Percentiles rank a stretch among this genome's conserved stretches.
These are phyloP conservation scores for Stachybotrys chartarum DNA, from an alignment of 2,329 filamentous ascomycete species.

Conservation along the genomic window DNA sequence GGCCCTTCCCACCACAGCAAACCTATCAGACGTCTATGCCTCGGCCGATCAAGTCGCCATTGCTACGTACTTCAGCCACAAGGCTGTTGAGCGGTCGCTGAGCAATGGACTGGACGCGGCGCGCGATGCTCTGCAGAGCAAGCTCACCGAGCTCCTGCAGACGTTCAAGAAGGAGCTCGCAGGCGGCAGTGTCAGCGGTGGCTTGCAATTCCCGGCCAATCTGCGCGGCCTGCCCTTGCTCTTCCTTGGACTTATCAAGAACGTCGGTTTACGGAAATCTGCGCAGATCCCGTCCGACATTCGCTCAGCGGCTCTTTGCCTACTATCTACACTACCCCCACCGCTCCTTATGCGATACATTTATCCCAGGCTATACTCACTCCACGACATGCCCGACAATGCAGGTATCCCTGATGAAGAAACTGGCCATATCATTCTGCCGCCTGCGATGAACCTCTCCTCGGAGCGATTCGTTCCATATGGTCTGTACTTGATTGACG, in stretches of 20 bases:
- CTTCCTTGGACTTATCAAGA: constrained; percentile 93
- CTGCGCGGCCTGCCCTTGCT: constrained; percentile 80
- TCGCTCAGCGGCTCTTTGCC: constrained; percentile 83
- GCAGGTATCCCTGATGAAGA: constrained; percentile 78
- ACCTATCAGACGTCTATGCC: constrained; percentile 83
- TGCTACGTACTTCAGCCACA: constrained; percentile 91
- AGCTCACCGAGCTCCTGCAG: constrained; percentile 84
- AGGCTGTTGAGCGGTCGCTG: constrained; percentile 86
- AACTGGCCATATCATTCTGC: constrained; percentile 84
- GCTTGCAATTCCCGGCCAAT: constrained; percentile 90
- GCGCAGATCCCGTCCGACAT: constrained; percentile 92
- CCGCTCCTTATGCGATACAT: constrained; percentile 92
- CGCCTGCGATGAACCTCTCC: constrained; percentile 76
- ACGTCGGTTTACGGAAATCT: constrained; percentile 87
- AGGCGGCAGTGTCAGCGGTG: constrained; percentile 90
- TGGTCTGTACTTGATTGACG: constrained; percentile 92
- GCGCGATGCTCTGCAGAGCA: constrained; percentile 81
- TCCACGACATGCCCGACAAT: constrained; percentile 94
- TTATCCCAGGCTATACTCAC: constrained; percentile 74
- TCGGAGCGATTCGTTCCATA: constrained; percentile 84
- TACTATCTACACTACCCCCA: constrained; percentile 87
- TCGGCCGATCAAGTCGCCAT: constrained; percentile 93
- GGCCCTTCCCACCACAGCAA: constrained; percentile 86
- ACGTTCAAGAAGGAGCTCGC: constrained; percentile 97
- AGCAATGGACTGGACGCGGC: constrained; percentile 84